Evolutionary conservation across 345 rosid genomes (phyloP).

Genomic region (Eucalyptus marginata): DNA sequence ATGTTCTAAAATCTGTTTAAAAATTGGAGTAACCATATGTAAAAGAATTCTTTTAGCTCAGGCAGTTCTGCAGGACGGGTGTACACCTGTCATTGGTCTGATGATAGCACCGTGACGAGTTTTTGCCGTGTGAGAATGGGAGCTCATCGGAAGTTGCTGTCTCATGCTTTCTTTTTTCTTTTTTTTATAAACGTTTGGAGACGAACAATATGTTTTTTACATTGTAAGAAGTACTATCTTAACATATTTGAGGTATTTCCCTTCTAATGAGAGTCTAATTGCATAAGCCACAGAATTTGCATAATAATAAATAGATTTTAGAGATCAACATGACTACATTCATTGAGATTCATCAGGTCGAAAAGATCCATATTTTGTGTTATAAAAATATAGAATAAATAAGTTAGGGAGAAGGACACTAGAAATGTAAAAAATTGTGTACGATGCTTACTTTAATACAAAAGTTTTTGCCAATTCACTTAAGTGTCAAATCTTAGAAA

Average conservation of each 20-base stretch:
- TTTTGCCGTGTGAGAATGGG: neutral
- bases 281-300: neutral
- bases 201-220: neutral
- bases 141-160: neutral
- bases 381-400: neutral
- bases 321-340: neutral
- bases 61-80: accelerated
- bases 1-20: too few species aligned
- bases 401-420: accelerated
- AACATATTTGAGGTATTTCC: neutral
- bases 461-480: accelerated
- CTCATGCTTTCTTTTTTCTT: too few species aligned
- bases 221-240: neutral
- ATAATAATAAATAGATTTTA: neutral
- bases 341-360: neutral
- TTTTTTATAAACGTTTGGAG: neutral
- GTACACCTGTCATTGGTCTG: neutral
- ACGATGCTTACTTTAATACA: accelerated
- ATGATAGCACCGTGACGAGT: neutral
- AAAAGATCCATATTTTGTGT: neutral
- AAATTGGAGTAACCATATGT: too few species aligned
- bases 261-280: neutral
- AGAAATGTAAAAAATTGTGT: accelerated
- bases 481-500: too few species aligned
- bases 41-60: too few species aligned